A percentile compares a stretch with the other conserved stretches of the same genome.
These are phyloP conservation scores for Flaveria brownii DNA, from an alignment of 129 eudicot genomes.

Conservation along the genomic window DNA sequence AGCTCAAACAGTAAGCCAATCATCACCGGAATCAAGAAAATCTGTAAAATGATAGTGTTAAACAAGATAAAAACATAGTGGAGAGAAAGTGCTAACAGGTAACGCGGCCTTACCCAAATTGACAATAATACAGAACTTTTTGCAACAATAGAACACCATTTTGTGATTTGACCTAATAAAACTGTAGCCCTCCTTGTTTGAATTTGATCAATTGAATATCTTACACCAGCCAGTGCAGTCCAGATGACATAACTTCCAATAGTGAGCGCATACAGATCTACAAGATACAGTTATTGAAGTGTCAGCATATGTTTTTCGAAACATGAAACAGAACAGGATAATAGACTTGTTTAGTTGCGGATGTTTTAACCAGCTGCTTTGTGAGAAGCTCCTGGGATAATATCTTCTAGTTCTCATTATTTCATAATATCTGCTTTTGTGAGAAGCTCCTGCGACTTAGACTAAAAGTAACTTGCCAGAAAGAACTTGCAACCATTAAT, in stretches of 20 bases:
- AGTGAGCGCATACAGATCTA: constrained; percentile 77
- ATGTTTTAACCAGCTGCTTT: constrained; percentile 3
- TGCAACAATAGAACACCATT: constrained; percentile 79
- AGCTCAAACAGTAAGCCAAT: constrained; percentile 93
- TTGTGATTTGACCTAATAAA: constrained; percentile 66
- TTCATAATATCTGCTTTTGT: neutral
- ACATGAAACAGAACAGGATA: constrained; percentile 3
- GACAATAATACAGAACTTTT: constrained; percentile 76
- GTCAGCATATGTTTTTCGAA: constrained; percentile 2
- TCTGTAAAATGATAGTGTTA: constrained; percentile 41
- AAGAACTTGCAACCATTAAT: neutral
- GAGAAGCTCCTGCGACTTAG: too few species aligned
- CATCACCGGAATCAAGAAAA: constrained; percentile 75
- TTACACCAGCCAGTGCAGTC: constrained; percentile 78
- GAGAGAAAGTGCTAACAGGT: constrained; percentile 1
- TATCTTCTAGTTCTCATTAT: neutral
- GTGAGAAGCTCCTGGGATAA: neutral
- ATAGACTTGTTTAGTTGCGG: constrained; percentile 19
- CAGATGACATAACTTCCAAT: constrained; percentile 88
- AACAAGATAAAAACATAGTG: constrained; percentile 12
- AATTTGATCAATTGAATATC: constrained; percentile 66
- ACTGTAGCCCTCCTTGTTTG: constrained; percentile 63
- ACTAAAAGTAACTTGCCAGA: neutral
- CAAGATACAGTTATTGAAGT: neutral
- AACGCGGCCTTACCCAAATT: constrained; percentile 64